These are phyloP conservation scores for Tricholoma bakamatsutake DNA, from an alignment of 768 basidiomycete species.

Conservation along the genomic window DNA sequence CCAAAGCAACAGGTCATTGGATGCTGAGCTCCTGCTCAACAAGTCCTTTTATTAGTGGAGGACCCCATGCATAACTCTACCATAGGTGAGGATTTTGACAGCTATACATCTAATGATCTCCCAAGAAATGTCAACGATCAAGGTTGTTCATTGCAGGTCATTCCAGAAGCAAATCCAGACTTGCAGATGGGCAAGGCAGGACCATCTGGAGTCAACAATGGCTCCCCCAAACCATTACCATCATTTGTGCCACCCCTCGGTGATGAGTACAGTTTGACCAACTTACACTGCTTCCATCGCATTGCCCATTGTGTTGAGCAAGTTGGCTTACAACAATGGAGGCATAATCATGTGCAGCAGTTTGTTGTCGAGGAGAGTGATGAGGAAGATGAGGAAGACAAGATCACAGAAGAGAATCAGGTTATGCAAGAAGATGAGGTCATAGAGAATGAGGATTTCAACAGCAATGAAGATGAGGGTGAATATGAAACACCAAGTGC, in stretches of 20 bases:
- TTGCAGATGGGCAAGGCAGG: neutral
- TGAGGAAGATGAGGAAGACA: neutral
- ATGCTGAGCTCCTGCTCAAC: neutral
- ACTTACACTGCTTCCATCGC: neutral
- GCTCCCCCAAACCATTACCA: neutral
- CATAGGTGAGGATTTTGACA: neutral
- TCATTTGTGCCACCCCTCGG: neutral
- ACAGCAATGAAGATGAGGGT: neutral
- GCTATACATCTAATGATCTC: neutral
- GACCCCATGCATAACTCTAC: neutral
- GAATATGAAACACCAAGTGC: neutral
- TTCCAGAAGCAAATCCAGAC: neutral
- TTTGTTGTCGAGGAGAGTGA: neutral
- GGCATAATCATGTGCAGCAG: neutral
- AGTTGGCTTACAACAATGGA: neutral
- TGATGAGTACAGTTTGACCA: neutral
- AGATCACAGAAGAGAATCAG: neutral
- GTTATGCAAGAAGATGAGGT: neutral
- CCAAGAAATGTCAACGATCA: neutral
- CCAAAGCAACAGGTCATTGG: neutral
- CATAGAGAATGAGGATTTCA: neutral
- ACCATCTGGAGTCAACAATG: neutral
- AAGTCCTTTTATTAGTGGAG: neutral
- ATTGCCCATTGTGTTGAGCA: neutral
- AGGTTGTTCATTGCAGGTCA: neutral